These are phyloP conservation scores for Polychaeton citri DNA, from an alignment of 2,329 filamentous ascomycete genomes.

Conservation along the genomic window DNA sequence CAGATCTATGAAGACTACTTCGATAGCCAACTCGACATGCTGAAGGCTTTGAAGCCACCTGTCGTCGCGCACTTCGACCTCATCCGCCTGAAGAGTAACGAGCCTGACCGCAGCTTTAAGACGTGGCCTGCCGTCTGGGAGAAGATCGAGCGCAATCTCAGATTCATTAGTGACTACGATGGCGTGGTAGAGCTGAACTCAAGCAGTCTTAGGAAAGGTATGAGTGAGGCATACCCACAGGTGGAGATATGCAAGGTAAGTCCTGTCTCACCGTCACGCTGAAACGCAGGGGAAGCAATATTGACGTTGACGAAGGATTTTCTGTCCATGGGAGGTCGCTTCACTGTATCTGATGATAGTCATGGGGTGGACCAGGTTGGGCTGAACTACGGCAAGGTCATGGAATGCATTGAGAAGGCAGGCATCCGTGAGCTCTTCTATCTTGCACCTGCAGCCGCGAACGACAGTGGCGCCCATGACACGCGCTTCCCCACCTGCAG, in stretches of 20 bases:
- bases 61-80: conserved; percentile 93
- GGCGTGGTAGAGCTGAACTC: conserved; percentile 86
- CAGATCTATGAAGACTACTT: conserved; percentile 74
- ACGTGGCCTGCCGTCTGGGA: conserved; percentile 51
- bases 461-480: not conserved
- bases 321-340: conserved; percentile 57
- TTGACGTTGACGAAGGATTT: conserved; percentile 44
- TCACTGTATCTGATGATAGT: conserved; percentile 90
- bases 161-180: conserved; percentile 55
- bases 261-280: not conserved
- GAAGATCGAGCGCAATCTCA: conserved; percentile 60
- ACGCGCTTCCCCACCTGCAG: not conserved
- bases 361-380: conserved; percentile 78
- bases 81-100: conserved; percentile 63
- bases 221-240: conserved; percentile 80
- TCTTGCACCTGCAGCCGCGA: conserved; percentile 12
- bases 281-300: not conserved
- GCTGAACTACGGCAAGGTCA: conserved; percentile 62
- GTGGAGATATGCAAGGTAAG: conserved; percentile 61
- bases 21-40: conserved; percentile 74
- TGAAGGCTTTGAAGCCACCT: conserved; percentile 54
- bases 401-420: conserved; percentile 56
- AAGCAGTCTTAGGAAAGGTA: conserved; percentile 73
- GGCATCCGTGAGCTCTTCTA: conserved; percentile 47
- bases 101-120: conserved; percentile 44